phyloP scores from a whole-genome alignment of 805 yeast species.

The Pichia exigua region DNA sequence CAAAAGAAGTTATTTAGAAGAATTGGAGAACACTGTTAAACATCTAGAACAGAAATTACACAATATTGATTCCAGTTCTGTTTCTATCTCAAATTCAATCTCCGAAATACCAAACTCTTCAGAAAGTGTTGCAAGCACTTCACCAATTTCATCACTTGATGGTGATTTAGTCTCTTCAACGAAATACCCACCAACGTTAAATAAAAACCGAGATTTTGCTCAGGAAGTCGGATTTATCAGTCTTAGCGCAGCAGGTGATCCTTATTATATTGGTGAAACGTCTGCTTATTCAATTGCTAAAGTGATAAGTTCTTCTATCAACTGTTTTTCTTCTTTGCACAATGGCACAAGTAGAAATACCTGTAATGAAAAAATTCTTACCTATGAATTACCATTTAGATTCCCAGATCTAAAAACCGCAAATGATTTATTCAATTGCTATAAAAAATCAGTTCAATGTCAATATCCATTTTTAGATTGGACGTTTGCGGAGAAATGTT shows the following conservation, averaged over 20 bases:
- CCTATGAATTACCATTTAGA: constrained; percentile 12
- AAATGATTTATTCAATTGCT: constrained; percentile 15
- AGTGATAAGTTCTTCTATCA: constrained; percentile 22
- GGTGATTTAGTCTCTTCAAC: not conserved
- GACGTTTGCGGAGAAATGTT: constrained; percentile 17
- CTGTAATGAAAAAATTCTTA: not conserved
- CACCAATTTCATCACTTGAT: not conserved
- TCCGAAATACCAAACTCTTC: not conserved
- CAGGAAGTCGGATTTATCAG: constrained; percentile 27
- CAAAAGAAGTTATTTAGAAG: constrained; percentile 38
- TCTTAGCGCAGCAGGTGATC: constrained; percentile 24
- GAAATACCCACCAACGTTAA: constrained; percentile 3
- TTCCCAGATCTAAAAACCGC: constrained; percentile 19
- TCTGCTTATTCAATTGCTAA: constrained; percentile 28
- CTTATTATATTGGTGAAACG: constrained; percentile 26
- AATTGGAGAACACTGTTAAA: constrained; percentile 31
- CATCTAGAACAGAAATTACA: constrained; percentile 1
- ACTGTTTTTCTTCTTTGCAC: constrained; percentile 9
- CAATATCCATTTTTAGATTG: constrained; percentile 31
- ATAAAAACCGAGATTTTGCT: constrained; percentile 14
- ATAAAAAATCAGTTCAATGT: constrained; percentile 26
- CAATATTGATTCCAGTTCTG: not conserved
- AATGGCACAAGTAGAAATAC: not conserved
- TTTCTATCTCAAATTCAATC: not conserved
- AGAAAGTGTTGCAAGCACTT: not conserved